Evolutionary conservation across 1,284 basidiomycete species (phyloP).

Genomic region (Testicularia cyperi): DNA sequence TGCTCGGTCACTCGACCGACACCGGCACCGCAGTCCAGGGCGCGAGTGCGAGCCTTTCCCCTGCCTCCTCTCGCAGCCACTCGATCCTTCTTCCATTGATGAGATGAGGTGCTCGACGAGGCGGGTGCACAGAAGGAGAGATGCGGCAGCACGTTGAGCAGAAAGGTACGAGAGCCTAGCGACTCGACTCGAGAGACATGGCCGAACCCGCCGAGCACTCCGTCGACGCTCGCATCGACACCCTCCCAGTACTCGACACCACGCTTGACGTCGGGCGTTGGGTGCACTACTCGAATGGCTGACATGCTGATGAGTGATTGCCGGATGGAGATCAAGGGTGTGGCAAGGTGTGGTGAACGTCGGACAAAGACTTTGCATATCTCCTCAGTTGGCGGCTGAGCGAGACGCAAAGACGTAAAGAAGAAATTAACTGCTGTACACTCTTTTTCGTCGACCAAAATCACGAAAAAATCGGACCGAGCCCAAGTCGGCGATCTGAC

Average conservation of each 20-base stretch:
- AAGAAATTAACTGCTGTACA: too few species aligned
- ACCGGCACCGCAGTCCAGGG: slow-evolving; percentile 57
- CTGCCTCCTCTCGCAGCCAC: slow-evolving; percentile 43
- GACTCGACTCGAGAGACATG: slow-evolving; percentile 57
- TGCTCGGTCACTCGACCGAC: slow-evolving; percentile 56
- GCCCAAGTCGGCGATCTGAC: too few species aligned
- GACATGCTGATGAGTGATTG: too few species aligned
- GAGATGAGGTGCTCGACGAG: slow-evolving; percentile 33
- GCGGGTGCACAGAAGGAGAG: slow-evolving; percentile 49
- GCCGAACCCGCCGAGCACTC: slow-evolving; percentile 55
- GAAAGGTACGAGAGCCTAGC: slow-evolving; percentile 55
- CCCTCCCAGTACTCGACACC: slow-evolving; percentile 58
- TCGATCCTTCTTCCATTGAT: slow-evolving; percentile 41
- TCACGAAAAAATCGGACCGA: too few species aligned
- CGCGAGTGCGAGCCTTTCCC: slow-evolving; percentile 44
- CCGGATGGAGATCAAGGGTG: too few species aligned
- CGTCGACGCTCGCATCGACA: slow-evolving; percentile 56
- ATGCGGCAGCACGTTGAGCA: slow-evolving; percentile 48
- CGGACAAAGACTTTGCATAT: too few species aligned
- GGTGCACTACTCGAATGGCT: slow-evolving; percentile 40
- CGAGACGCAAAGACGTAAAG: too few species aligned
- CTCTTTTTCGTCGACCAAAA: too few species aligned
- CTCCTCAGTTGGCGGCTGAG: too few species aligned
- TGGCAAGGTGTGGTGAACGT: too few species aligned
- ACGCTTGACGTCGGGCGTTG: slow-evolving; percentile 51